Conservation (phyloP, 768 basidiomycete genomes). For the Phlegmacium glaucopus region DNA sequence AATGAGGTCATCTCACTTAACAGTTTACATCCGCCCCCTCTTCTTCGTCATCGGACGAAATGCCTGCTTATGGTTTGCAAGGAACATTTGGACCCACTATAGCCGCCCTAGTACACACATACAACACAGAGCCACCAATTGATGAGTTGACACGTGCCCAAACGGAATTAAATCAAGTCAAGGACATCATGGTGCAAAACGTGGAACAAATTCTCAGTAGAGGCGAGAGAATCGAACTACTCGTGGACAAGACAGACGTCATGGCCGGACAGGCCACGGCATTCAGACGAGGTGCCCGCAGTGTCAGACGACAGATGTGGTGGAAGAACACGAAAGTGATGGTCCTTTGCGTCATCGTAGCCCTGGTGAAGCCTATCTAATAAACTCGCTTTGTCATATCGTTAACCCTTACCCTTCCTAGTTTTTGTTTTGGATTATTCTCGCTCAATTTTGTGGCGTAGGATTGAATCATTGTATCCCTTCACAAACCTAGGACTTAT, state of each 20-base stretch:
- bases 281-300: conserved; percentile 85
- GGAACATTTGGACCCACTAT: conserved; percentile 69
- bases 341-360: conserved; percentile 68
- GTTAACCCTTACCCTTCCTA: conserved; percentile 20
- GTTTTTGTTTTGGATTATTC: conserved; percentile 77
- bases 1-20: background rate
- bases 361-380: conserved; percentile 43
- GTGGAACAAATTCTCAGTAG: conserved; percentile 94
- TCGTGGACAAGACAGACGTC: conserved; percentile 96
- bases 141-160: conserved; percentile 93
- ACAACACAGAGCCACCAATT: conserved; percentile 81
- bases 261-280: conserved; percentile 94
- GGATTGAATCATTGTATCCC: conserved; percentile 51
- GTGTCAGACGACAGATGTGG: conserved; percentile 84
- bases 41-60: conserved; percentile 53
- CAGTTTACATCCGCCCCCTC: conserved; percentile 65
- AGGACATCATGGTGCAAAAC: conserved; percentile 98
- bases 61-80: conserved; percentile 66
- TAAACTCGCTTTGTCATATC: background rate
- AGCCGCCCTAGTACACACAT: conserved; percentile 76
- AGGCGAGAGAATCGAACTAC: conserved; percentile 92
- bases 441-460: conserved; percentile 89
- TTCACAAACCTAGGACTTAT: background rate
- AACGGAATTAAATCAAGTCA: conserved; percentile 83
- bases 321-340: conserved; percentile 78